These are phyloP conservation scores for Alternaria tenuissima DNA, from an alignment of 2,329 filamentous ascomycete genomes.

Conservation along the genomic window DNA sequence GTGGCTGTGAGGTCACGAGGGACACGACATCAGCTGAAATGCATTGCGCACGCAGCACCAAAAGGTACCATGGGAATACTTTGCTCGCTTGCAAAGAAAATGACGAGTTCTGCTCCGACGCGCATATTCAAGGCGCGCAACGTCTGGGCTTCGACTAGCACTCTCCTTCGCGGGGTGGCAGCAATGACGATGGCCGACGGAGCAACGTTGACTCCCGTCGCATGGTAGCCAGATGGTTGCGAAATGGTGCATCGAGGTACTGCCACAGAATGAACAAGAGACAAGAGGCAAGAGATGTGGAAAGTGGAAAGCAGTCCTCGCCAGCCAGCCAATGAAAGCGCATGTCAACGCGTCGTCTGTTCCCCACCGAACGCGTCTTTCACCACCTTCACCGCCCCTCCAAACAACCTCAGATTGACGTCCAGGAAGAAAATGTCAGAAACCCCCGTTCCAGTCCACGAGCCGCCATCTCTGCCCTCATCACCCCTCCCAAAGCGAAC, in stretches of 20 bases:
- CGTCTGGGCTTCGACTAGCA: background rate
- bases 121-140: background rate
- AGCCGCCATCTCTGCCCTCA: conserved; percentile 66
- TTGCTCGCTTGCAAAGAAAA: background rate
- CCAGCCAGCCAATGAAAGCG: conserved; percentile 12
- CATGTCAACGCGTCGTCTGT: conserved; percentile 10
- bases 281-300: background rate
- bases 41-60: background rate
- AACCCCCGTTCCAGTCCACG: conserved; percentile 44
- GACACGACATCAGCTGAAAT: background rate
- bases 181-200: background rate
- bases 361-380: conserved; percentile 15
- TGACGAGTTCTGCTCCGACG: background rate
- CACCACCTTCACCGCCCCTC: conserved; percentile 26
- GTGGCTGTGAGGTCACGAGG: background rate
- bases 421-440: conserved; percentile 26
- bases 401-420: conserved; percentile 8
- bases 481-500: conserved; percentile 83
- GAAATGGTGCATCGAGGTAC: no score
- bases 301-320: background rate
- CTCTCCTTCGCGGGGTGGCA: background rate
- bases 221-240: background rate
- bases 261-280: background rate
- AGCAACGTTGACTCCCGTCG: background rate
- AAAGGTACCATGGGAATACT: background rate